Evolutionary conservation across 2,329 filamentous ascomycete genomes (phyloP), one percentile per base, ranked within the genome.

Genomic region (Cyphellophora europaea): DNA sequence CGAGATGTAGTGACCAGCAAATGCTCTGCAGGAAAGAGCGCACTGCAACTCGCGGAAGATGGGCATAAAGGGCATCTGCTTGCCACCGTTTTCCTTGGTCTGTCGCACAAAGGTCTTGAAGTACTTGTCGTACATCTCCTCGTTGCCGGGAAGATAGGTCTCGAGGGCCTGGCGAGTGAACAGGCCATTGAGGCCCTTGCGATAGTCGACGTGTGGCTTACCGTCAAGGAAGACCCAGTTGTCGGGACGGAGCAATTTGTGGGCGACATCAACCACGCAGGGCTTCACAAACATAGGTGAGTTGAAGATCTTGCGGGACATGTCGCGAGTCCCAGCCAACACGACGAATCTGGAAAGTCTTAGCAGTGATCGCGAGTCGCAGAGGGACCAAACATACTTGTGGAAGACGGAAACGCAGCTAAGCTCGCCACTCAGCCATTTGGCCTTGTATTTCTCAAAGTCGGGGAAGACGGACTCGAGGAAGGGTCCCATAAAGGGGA

Each of bases 351-450:
- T 93, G 49, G 2, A 38, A 16, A 19, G 32, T 12, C 30, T 15
- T 33, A 36, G 14, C 13, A 17, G 25, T 35, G 25, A 11, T 31
- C 23, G 16, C 23, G 8, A 15, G 14, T 6, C 12, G 8, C 27
- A 13, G 35, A 19, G 18, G 28, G 15, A 25, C 27, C 8, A 16
- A 17, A 48, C 77, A 50, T 74, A 93, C 86, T 96, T 98, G 77
- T 98, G 91, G 69, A 98, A 98, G 53, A 98, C 87, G 2, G 88
- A 95, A 43, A 98, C 91, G 56, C 91, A 98, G 70, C 88, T 95
- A 50, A 98, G 70, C 31, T 84, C 80, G 30, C 84, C 91, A 54
- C 86, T 93, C 51, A 72, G 61, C 91, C 91, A 98, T 71, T 96
- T 95, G 42, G 72, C 79, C 58, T 88, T 74, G 66, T 98, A 98